Base-by-base conservation (phyloP, 1,284 basidiomycete species). In the Leccinum angustisporum region DNA sequence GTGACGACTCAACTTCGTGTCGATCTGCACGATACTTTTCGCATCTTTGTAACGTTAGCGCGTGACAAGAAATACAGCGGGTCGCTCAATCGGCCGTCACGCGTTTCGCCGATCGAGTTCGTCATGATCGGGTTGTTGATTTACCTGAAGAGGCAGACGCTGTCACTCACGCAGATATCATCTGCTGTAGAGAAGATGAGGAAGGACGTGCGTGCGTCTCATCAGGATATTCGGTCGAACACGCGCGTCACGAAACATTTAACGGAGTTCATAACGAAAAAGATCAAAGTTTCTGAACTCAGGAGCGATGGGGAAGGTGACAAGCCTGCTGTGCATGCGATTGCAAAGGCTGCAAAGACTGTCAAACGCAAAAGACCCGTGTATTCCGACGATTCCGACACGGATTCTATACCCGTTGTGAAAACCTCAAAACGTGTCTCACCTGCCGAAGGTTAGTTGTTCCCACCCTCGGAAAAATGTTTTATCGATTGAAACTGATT, bases 101-200 rank as follows among this genome's bases (percentile, higher is more conserved):
- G 81, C 38, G 71, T 83, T 21, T 79, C 81, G 1, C 81, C 81
- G 1, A 72, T 81, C 58, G 82, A 83, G 64, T 83, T 82, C 62
- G 74, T 79, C 54, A 80, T 79, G 77, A 80, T 76, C 11, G 81
- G 77, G n/a, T 66, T 81, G 33, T 71, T 83, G 61, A 81, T 83
- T 36, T 75, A 72, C 57, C 55, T 71, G 57, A 72, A 74, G 66
- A 75, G 76, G 53, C 59, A 71, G n/a, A 68, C 63, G 1, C 56
- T 80, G 16, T 79, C 81, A 1, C 66, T 81, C 61, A 72, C 68
- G 7, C 80, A 82, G 64, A 72, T 83, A 27, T 77, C 78, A 2
- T 73, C 73, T 36, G 80, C 79, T 0, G 73, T 82, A 60, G 73
- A 75, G 61, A 71, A 74, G 57, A 76, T 83, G 76, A 75, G 82